Conservation (phyloP, 2,329 filamentous ascomycete species). For the Fusarium burgessii region DNA sequence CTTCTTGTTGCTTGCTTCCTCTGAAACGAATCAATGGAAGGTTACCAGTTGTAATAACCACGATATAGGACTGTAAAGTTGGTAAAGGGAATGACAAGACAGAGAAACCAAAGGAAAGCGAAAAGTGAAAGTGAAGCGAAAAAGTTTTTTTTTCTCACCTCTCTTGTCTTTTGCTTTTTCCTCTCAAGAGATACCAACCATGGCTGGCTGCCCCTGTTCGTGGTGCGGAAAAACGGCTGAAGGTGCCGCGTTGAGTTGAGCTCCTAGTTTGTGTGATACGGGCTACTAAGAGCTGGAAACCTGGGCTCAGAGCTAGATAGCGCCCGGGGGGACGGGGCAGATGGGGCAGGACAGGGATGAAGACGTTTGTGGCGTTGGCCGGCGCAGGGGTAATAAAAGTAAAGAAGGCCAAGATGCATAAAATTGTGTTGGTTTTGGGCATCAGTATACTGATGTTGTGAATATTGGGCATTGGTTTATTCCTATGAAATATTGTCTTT, state of each 20-base stretch:
- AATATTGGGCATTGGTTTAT: slow-evolving; percentile 1
- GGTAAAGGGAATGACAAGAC: slow-evolving; percentile 18
- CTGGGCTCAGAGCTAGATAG: slow-evolving; percentile 15
- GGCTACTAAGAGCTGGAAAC: slow-evolving; percentile 14
- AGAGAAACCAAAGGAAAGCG: slow-evolving; percentile 16
- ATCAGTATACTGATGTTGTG: neutral
- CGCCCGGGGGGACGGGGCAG: slow-evolving; percentile 1
- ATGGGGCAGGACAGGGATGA: slow-evolving; percentile 14
- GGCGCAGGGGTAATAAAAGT: slow-evolving; percentile 25
- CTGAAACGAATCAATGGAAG: neutral
- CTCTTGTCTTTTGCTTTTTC: slow-evolving; percentile 5
- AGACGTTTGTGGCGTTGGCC: slow-evolving; percentile 34
- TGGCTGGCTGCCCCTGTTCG: slow-evolving; percentile 18
- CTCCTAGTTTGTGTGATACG: slow-evolving; percentile 15
- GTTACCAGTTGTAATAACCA: neutral
- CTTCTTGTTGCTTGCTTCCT: slow-evolving; percentile 3
- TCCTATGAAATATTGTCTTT: neutral
- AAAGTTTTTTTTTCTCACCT: slow-evolving; percentile 6
- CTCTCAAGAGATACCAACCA: slow-evolving; percentile 10
- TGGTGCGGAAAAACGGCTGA: slow-evolving; percentile 32
- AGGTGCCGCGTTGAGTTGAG: slow-evolving; percentile 38
- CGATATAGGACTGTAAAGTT: neutral
- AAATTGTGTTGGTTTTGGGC: slow-evolving; percentile 3
- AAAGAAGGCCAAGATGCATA: slow-evolving; percentile 20
- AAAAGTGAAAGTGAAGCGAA: slow-evolving; percentile 11